phyloP scores from a whole-genome alignment of 2,329 filamentous ascomycete species.

The Cercospora sojina region DNA sequence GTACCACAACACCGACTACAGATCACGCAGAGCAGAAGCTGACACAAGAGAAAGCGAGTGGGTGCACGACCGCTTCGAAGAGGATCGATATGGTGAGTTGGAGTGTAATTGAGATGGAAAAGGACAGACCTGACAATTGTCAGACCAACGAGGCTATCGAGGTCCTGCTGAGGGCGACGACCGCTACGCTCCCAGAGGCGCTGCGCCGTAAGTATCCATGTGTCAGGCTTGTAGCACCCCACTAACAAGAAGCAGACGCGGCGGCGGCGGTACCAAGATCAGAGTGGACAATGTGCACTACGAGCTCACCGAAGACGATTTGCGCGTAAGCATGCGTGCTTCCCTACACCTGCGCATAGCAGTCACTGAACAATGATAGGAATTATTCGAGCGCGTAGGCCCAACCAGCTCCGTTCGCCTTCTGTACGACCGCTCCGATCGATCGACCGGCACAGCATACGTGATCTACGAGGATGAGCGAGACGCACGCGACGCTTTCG shows the following conservation, averaged over 20 bases:
- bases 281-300: constrained; percentile 90
- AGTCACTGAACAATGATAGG: constrained; percentile 50
- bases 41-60: constrained; percentile 64
- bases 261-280: constrained; percentile 54
- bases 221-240: not conserved
- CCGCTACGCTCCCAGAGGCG: constrained; percentile 23
- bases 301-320: constrained; percentile 80
- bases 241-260: constrained; percentile 21
- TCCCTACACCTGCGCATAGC: not conserved
- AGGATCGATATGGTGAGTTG: constrained; percentile 32
- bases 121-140: constrained; percentile 2
- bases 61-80: constrained; percentile 63
- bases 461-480: constrained; percentile 72
- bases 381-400: constrained; percentile 77
- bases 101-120: not conserved
- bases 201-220: constrained; percentile 19
- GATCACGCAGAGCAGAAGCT: constrained; percentile 20
- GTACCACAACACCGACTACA: constrained; percentile 47
- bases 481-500: constrained; percentile 72
- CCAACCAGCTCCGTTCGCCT: constrained; percentile 67
- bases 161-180: constrained; percentile 27
- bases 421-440: constrained; percentile 81
- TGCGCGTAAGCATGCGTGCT: constrained; percentile 60
- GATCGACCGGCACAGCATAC: constrained; percentile 80
- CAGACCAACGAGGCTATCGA: constrained; percentile 26